These are phyloP conservation scores for Zygosaccharomyces gambellarensis DNA, from an alignment of 805 yeast species.

Conservation along the genomic window DNA sequence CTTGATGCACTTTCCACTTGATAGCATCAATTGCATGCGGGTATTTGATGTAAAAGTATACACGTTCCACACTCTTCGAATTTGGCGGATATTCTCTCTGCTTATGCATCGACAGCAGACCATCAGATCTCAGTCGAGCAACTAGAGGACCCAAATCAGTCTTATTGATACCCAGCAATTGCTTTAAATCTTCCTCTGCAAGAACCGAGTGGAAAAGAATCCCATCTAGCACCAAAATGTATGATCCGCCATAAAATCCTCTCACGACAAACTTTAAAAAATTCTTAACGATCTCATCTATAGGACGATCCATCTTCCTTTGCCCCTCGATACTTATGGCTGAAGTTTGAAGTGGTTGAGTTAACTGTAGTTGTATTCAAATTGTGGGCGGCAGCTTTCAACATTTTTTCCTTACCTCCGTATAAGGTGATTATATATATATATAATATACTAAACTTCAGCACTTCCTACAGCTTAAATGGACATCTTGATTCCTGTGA, in stretches of 20 bases:
- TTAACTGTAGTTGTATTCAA: not conserved
- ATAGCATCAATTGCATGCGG: constrained; percentile 94
- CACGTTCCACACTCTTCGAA: constrained; percentile 62
- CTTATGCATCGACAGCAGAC: constrained; percentile 62
- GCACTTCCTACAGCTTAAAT: not conserved
- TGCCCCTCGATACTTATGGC: not conserved
- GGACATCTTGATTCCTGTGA: not conserved
- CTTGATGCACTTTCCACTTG: constrained; percentile 91
- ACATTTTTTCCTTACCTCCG: not conserved
- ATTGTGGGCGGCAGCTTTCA: not conserved
- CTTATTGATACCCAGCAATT: constrained; percentile 73
- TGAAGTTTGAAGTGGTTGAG: not conserved
- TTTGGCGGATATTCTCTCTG: constrained; percentile 68
- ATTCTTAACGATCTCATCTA: constrained; percentile 40
- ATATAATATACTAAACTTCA: not conserved
- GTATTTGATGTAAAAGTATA: constrained; percentile 80
- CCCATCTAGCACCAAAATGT: constrained; percentile 82
- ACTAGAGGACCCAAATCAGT: constrained; percentile 83
- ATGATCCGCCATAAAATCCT: constrained; percentile 82
- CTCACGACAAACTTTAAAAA: constrained; percentile 74
- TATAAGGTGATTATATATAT: not conserved
- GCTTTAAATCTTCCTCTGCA: constrained; percentile 85
- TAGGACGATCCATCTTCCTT: constrained; percentile 33
- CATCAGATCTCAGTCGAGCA: constrained; percentile 77
- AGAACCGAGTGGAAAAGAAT: constrained; percentile 80